phyloP scores from a whole-genome alignment of 306 rosid species.

The Morella rubra region DNA sequence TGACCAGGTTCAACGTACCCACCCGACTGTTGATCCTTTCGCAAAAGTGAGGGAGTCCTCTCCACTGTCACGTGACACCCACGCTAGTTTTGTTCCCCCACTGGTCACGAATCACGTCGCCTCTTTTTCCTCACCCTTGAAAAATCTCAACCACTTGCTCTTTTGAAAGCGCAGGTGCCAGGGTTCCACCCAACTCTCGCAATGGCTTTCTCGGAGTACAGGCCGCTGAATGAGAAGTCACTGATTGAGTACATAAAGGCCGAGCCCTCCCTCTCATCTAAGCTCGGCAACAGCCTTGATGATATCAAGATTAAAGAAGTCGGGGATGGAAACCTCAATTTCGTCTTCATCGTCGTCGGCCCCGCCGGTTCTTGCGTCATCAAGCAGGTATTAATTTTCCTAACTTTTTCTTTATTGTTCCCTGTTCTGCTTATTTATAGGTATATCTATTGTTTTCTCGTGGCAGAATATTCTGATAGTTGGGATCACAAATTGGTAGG shows the following conservation, averaged over 20 bases:
- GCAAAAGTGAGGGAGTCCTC: background rate
- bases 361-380: conserved; percentile 72
- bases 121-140: background rate
- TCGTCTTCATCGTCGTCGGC: conserved; percentile 62
- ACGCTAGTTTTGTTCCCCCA: no score
- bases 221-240: conserved; percentile 59
- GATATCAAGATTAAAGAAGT: conserved; percentile 63
- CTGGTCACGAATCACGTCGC: background rate
- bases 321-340: conserved; percentile 92
- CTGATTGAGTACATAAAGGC: conserved; percentile 69
- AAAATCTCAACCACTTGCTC: background rate
- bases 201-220: conserved; percentile 68
- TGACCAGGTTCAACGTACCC: background rate
- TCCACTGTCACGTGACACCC: background rate
- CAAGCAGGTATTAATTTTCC: conserved; percentile 58
- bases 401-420: background rate
- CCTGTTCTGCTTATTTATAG: background rate
- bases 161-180: background rate
- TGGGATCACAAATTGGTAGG: background rate
- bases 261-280: conserved; percentile 65
- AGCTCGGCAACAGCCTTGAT: conserved; percentile 51
- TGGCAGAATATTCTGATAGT: background rate
- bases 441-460: background rate
- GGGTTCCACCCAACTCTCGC: background rate
- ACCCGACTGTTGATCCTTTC: background rate